These are phyloP conservation scores for Aspergillus chevalieri DNA, from an alignment of 2,329 filamentous ascomycete species.

Conservation along the genomic window DNA sequence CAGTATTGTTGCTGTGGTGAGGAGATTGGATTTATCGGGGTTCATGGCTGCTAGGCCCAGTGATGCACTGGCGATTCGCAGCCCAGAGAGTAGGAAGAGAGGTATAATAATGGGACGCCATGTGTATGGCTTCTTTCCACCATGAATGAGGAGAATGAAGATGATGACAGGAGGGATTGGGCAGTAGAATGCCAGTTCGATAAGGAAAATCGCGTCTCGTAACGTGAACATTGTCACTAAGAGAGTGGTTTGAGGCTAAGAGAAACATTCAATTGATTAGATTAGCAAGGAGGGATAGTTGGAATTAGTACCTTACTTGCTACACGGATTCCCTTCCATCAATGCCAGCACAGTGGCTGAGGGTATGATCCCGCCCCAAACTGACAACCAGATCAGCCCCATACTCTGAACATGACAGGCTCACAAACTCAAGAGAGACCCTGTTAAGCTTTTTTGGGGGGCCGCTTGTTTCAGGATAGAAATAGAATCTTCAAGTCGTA, in stretches of 20 bases:
- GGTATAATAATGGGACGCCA: conserved; percentile 13
- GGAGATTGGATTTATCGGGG: conserved; percentile 7
- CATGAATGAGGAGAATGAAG: conserved; percentile 11
- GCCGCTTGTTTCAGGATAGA: too few species aligned
- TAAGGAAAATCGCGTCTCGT: conserved; percentile 12
- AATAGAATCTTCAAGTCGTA: too few species aligned
- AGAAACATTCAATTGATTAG: background rate
- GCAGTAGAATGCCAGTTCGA: conserved; percentile 12
- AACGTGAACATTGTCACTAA: conserved; percentile 9
- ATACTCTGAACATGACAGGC: too few species aligned
- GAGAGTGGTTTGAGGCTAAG: background rate
- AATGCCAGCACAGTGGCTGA: too few species aligned
- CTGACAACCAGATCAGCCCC: too few species aligned
- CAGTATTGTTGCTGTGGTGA: conserved; percentile 9
- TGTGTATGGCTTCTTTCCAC: conserved; percentile 10
- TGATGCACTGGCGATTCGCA: conserved; percentile 8
- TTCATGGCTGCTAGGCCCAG: conserved; percentile 9
- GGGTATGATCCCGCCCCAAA: too few species aligned
- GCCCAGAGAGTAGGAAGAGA: conserved; percentile 8
- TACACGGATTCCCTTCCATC: too few species aligned
- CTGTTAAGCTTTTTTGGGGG: too few species aligned
- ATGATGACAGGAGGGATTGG: conserved; percentile 10
- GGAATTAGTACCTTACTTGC: too few species aligned
- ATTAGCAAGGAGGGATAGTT: too few species aligned
- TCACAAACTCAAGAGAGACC: too few species aligned